Evolutionary conservation across 2,329 filamentous ascomycete genomes (phyloP).

Genomic region (Fusarium sp.): DNA sequence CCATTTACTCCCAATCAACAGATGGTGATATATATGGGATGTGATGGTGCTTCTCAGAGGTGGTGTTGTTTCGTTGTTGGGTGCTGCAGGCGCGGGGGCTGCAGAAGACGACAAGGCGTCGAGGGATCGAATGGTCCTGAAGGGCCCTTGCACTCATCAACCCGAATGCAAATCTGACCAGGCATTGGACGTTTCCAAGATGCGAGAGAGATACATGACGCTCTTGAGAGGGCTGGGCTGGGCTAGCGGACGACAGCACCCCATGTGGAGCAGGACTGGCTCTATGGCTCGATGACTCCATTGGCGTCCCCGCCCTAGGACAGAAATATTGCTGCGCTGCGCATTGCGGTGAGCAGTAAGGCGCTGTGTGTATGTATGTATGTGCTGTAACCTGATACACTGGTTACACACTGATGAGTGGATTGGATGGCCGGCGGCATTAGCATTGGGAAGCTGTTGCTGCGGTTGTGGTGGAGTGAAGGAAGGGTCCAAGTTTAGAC

Average conservation of each 20-base stretch:
- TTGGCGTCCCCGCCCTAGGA: conserved; percentile 25
- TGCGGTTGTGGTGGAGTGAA: conserved; percentile 24
- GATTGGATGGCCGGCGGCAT: conserved; percentile 31
- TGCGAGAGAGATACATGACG: too few species aligned
- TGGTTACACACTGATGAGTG: conserved; percentile 30
- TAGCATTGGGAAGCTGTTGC: conserved; percentile 18
- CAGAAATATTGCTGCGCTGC: conserved; percentile 12
- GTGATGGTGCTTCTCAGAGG: conserved; percentile 8
- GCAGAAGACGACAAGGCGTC: conserved; percentile 7
- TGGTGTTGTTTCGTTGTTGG: conserved; percentile 26
- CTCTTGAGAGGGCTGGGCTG: conserved; percentile 30
- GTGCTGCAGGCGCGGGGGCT: conserved; percentile 12
- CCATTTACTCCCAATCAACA: conserved; percentile 31
- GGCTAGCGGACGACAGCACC: conserved; percentile 23
- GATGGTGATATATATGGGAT: conserved; percentile 19
- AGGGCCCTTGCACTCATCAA: conserved; percentile 20
- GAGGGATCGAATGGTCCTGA: conserved; percentile 13
- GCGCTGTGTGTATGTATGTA: conserved; percentile 23
- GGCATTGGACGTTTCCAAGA: conserved; percentile 10
- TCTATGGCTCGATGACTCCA: conserved; percentile 11
- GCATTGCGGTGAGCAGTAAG: conserved; percentile 40
- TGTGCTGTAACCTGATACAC: conserved; percentile 41
- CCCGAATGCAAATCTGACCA: conserved; percentile 8
- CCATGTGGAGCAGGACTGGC: conserved; percentile 21
- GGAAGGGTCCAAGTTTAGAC: conserved; percentile 17